Evolutionary conservation across 176 grass and related monocot genomes (phyloP), one percentile per base, ranked within the genome.

Genomic region (Puccinellia tenuiflora): DNA sequence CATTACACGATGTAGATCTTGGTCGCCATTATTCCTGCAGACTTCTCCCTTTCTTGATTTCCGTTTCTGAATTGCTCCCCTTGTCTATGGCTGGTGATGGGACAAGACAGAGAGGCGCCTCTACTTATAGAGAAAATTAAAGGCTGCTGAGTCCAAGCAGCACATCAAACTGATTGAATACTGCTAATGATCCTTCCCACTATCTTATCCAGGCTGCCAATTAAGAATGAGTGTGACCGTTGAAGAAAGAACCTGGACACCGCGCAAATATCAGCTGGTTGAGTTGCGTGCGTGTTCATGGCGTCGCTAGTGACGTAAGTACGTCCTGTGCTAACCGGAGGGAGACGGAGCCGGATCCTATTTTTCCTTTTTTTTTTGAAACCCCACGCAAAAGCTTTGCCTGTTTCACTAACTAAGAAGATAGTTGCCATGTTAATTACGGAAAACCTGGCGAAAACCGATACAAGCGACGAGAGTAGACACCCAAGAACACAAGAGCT

Each of bases 1-100:
- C 17, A 83, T 80, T 91, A 91, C 89, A 91, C 89, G 67, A 91
- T 91, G 84, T 87, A 91, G 75, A 91, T 87, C 82, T 91, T 91
- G 76, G 85, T 91, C 3, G 75, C 80, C 79, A 83, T 83, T 50
- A 40, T 30, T 18, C 16, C 30, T 11, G 53, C 54, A 62, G 39
- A 12, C 20, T 14, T 38, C 28, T 29, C 9, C 33, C 2, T 10
- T 63, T 16, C 54, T 17, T 63, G 22, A 12, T 47, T 47, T 4
- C 7, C 35, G 15, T 4, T 35, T 73, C 40, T 46, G 7, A 73
- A 29, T 73, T 18, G 13, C 18, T 66, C 42, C 51, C 18, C 78
- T 66, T 28, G 14, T 29, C 13, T 73, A 73, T 46, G 40, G 42
- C 24, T 73, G 42, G 24, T 73, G 69, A 73, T 26, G 25, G 24